Evolutionary conservation across 2,329 filamentous ascomycete species (phyloP).

Genomic region (Xylaria sp.): DNA sequence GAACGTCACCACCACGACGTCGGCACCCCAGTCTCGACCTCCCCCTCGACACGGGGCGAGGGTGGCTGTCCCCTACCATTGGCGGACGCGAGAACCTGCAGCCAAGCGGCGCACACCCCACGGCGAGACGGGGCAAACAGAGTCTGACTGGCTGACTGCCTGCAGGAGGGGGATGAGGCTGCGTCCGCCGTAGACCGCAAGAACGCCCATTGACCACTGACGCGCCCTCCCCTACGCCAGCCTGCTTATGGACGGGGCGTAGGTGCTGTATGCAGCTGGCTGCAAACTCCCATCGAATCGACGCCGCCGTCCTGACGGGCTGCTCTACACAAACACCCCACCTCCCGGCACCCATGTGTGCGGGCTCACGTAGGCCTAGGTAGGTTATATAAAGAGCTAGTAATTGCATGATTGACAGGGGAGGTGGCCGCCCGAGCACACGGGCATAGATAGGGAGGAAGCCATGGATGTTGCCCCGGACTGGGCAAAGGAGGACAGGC

Average conservation of each 20-base stretch:
- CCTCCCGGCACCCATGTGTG: constrained; percentile 14
- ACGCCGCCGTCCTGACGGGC: constrained; percentile 16
- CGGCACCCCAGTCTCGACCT: constrained; percentile 10
- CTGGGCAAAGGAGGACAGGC: background rate
- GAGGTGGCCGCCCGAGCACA: constrained; percentile 24
- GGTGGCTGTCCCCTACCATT: constrained; percentile 6
- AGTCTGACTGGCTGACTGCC: constrained; percentile 12
- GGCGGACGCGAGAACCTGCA: constrained; percentile 14
- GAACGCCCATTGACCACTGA: constrained; percentile 16
- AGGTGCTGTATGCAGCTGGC: constrained; percentile 17
- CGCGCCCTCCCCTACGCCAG: constrained; percentile 2
- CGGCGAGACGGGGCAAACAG: constrained; percentile 17
- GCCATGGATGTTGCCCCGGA: no score
- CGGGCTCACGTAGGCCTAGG: background rate
- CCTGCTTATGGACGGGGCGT: constrained; percentile 9
- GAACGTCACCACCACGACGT: background rate
- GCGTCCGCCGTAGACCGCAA: constrained; percentile 9
- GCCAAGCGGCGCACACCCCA: constrained; percentile 10
- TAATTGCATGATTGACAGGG: constrained; percentile 24
- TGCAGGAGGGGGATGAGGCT: constrained; percentile 18
- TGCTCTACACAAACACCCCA: constrained; percentile 24
- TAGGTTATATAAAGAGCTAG: constrained; percentile 5
- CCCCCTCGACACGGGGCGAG: constrained; percentile 23
- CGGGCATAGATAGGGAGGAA: constrained; percentile 6
- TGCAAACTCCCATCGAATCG: constrained; percentile 25